Percentiles rank a stretch among this genome's conserved stretches.
Conservation (phyloP, 1,284 basidiomycete species). For the Pseudozyma flocculosa region DNA sequence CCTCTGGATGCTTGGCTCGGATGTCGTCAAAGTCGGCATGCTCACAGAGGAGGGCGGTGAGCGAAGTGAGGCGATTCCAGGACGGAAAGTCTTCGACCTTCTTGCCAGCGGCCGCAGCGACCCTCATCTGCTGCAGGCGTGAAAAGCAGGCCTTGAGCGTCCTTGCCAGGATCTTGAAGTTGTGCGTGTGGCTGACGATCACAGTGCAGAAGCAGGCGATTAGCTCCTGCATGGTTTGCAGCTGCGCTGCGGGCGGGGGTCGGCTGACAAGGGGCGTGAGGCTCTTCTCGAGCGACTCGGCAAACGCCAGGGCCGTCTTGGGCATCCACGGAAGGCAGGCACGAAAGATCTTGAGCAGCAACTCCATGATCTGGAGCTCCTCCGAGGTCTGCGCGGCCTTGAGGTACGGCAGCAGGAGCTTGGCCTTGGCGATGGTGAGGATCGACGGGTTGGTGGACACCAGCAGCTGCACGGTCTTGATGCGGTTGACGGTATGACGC, state of each 20-base stretch:
- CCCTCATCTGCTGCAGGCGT: slow-evolving; percentile 27
- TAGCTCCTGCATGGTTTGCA: slow-evolving; percentile 67
- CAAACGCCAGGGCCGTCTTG: slow-evolving; percentile 66
- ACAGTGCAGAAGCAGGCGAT: slow-evolving; percentile 87
- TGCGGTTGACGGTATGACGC: slow-evolving; percentile 52
- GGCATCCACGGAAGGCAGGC: slow-evolving; percentile 77
- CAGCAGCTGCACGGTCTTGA: slow-evolving; percentile 80
- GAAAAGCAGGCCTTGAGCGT: slow-evolving; percentile 59
- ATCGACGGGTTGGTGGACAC: slow-evolving; percentile 75
- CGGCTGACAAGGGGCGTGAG: slow-evolving; percentile 78
- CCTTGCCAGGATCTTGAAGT: slow-evolving; percentile 73
- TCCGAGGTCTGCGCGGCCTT: slow-evolving; percentile 77
- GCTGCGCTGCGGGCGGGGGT: slow-evolving; percentile 59
- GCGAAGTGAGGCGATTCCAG: slow-evolving; percentile 37
- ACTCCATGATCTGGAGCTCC: slow-evolving; percentile 65
- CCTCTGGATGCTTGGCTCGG: slow-evolving; percentile 60
- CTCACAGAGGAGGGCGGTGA: slow-evolving; percentile 70
- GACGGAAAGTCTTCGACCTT: slow-evolving; percentile 30
- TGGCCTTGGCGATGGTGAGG: slow-evolving; percentile 76
- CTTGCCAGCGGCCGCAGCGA: slow-evolving; percentile 16
- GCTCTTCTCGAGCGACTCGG: slow-evolving; percentile 76
- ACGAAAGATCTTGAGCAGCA: slow-evolving; percentile 74
- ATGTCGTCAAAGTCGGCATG: slow-evolving; percentile 82
- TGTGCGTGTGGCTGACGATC: slow-evolving; percentile 80
- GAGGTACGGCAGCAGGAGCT: slow-evolving; percentile 79